phyloP scores from a whole-genome alignment of 2,329 filamentous ascomycete genomes.

The Colletotrichum cordylinicola region DNA sequence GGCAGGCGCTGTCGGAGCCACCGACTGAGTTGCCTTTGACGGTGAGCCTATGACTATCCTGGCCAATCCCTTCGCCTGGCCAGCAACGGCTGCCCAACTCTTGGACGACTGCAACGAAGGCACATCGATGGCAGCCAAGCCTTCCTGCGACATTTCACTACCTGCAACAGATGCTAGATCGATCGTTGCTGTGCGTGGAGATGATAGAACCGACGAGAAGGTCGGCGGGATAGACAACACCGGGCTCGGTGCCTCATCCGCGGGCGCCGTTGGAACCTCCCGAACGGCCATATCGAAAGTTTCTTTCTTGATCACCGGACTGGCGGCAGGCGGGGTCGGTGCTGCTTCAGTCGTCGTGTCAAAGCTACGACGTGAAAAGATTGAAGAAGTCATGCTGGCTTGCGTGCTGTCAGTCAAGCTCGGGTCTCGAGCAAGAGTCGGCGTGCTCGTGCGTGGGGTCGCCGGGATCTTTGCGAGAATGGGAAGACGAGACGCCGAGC shows the following conservation, averaged over 20 bases:
- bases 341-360: conserved; percentile 30
- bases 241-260: conserved; percentile 27
- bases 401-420: conserved; percentile 44
- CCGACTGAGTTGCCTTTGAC: neutral
- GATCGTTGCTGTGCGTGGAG: conserved; percentile 29
- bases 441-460: conserved; percentile 42
- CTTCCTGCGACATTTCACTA: neutral
- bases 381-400: conserved; percentile 44
- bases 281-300: neutral
- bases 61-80: conserved; percentile 6
- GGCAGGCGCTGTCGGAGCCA: neutral
- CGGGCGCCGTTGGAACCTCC: conserved; percentile 2
- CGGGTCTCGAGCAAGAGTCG: conserved; percentile 37
- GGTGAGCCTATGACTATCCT: neutral
- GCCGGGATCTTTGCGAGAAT: conserved; percentile 30
- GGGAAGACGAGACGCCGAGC: conserved; percentile 44
- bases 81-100: conserved; percentile 48
- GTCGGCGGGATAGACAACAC: conserved; percentile 32
- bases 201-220: conserved; percentile 29
- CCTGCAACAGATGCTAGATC: neutral
- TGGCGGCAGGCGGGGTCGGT: conserved; percentile 33
- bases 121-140: conserved; percentile 25
- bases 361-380: conserved; percentile 43
- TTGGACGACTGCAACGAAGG: conserved; percentile 39
- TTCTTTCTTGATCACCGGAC: conserved; percentile 30